Evolutionary conservation across 495 filamentous ascomycete species (phyloP).

Genomic region (Hyaloscypha bicolor): DNA sequence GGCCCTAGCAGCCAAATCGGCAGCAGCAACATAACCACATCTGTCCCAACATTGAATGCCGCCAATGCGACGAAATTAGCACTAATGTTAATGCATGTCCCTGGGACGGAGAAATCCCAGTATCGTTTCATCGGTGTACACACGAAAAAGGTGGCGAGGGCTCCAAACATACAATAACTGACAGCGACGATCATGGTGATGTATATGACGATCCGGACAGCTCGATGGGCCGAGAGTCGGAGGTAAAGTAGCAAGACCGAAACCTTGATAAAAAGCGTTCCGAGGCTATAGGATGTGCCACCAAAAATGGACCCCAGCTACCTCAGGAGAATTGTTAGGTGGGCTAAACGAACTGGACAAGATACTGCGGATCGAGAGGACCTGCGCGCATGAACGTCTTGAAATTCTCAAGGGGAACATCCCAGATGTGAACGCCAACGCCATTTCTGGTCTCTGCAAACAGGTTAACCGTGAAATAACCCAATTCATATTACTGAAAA

Average conservation of each 20-base stretch:
- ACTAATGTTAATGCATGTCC: slow-evolving; percentile 28
- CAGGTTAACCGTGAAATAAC: neutral
- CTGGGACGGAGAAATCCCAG: slow-evolving; percentile 32
- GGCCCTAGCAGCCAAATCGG: slow-evolving; percentile 79
- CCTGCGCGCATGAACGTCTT: neutral
- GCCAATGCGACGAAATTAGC: slow-evolving; percentile 22
- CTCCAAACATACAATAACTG: slow-evolving; percentile 31
- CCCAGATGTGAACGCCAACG: slow-evolving; percentile 11
- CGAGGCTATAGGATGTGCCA: slow-evolving; percentile 30
- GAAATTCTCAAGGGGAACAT: slow-evolving; percentile 20
- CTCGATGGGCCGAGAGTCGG: slow-evolving; percentile 15
- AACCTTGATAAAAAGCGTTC: slow-evolving; percentile 64
- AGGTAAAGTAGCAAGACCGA: slow-evolving; percentile 72
- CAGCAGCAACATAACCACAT: slow-evolving; percentile 18
- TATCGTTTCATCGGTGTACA: slow-evolving; percentile 32
- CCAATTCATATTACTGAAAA: no score
- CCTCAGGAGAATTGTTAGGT: no score
- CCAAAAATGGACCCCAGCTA: slow-evolving; percentile 31
- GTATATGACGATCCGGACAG: slow-evolving; percentile 29
- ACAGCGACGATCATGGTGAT: slow-evolving; percentile 32
- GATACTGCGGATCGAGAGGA: no score
- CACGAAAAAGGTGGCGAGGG: slow-evolving; percentile 29
- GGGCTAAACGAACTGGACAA: no score
- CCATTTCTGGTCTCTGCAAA: slow-evolving; percentile 20
- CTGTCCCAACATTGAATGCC: slow-evolving; percentile 28